Percentiles rank a stretch among this genome's conserved stretches.
Conservation (phyloP, 177 flowering plant genomes). For the Vitis hybrid region DNA sequence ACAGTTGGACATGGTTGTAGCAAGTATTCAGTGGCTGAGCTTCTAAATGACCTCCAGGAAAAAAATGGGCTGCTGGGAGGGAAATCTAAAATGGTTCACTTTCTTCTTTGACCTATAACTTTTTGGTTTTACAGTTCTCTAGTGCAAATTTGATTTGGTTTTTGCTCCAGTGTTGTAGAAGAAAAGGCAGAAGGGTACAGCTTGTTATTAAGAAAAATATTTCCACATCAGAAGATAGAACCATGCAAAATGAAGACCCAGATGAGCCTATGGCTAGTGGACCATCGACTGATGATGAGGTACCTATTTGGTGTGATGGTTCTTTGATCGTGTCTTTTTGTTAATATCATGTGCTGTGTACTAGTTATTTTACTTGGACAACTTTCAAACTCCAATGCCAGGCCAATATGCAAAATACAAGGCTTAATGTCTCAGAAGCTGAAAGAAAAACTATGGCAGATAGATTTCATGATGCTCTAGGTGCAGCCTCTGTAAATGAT, state of each 20-base stretch:
- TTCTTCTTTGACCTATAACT: conserved; percentile 13
- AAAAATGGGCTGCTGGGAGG: conserved; percentile 24
- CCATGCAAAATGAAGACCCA: conserved; percentile 40
- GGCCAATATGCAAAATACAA: conserved; percentile 30
- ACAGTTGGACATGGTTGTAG: conserved; percentile 15
- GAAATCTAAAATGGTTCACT: conserved; percentile 36
- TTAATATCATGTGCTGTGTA: neutral
- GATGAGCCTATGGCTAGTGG: conserved; percentile 44
- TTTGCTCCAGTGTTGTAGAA: conserved; percentile 36
- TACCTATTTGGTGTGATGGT: conserved; percentile 18
- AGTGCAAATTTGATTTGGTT: conserved; percentile 12
- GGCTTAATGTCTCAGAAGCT: conserved; percentile 21
- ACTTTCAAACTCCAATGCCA: conserved; percentile 23
- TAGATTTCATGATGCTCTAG: conserved; percentile 63
- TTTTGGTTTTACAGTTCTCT: conserved; percentile 2
- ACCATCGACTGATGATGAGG: conserved; percentile 67
- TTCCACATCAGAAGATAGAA: conserved; percentile 31
- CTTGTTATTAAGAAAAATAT: conserved; percentile 26
- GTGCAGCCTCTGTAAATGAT: conserved; percentile 35
- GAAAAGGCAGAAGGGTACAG: conserved; percentile 29
- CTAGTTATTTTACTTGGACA: neutral
- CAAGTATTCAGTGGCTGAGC: conserved; percentile 53
- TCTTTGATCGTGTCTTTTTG: neutral
- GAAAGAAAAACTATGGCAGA: conserved; percentile 59
- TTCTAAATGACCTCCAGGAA: conserved; percentile 51